phyloP scores from a whole-genome alignment of 768 basidiomycete species.

The Macrolepiota fuliginosa region DNA sequence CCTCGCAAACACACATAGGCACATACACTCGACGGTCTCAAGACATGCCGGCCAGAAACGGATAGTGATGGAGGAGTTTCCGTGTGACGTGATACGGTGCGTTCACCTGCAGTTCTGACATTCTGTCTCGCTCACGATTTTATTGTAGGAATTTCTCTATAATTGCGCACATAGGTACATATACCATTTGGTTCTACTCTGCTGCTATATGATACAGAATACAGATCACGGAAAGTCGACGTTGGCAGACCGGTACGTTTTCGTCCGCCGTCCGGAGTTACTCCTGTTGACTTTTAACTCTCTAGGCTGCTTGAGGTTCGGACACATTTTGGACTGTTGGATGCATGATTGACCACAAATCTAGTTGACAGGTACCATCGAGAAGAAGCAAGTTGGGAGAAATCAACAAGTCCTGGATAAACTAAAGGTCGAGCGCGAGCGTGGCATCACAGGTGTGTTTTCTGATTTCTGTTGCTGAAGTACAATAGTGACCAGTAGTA shows the following conservation, averaged over 20 bases:
- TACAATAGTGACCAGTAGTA: constrained; percentile 9
- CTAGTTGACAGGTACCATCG: constrained; percentile 87
- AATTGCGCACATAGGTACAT: constrained; percentile 88
- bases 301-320: constrained; percentile 70
- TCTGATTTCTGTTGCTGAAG: background rate
- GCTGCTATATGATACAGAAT: constrained; percentile 3
- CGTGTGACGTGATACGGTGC: constrained; percentile 69
- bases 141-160: constrained; percentile 85
- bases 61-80: constrained; percentile 60
- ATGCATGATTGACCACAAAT: constrained; percentile 18
- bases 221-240: constrained; percentile 95
- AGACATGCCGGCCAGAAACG: constrained; percentile 28
- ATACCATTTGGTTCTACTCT: background rate
- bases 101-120: background rate
- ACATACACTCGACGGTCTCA: constrained; percentile 20
- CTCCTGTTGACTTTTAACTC: constrained; percentile 4
- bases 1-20: background rate
- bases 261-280: constrained; percentile 7
- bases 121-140: constrained; percentile 6
- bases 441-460: constrained; percentile 85
- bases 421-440: constrained; percentile 94
- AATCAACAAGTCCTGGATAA: constrained; percentile 91
- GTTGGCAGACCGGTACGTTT: constrained; percentile 74
- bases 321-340: constrained; percentile 7
- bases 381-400: constrained; percentile 55